Evolutionary conservation across 805 yeast genomes (phyloP).

Genomic region (Lipomyces kockii): DNA sequence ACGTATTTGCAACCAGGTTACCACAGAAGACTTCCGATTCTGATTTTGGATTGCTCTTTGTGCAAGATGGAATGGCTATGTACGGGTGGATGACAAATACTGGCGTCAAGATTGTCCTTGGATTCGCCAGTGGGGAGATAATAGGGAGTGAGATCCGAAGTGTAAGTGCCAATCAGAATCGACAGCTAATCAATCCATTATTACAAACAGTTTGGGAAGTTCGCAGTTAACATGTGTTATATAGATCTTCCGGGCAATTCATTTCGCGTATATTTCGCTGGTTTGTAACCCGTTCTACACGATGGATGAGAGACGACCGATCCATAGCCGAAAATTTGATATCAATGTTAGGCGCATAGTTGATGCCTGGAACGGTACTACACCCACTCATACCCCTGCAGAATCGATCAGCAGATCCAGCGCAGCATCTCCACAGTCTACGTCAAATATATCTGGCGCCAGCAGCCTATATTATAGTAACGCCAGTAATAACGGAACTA

Average conservation of each 20-base stretch:
- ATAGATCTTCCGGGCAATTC: conserved; percentile 51
- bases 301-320: conserved; percentile 41
- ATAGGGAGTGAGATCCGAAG: conserved; percentile 38
- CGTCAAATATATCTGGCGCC: not conserved
- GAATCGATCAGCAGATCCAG: not conserved
- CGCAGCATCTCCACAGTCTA: not conserved
- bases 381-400: not conserved
- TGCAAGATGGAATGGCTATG: conserved; percentile 68
- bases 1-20: conserved; percentile 61
- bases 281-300: conserved; percentile 68
- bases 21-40: conserved; percentile 50
- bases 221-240: not conserved
- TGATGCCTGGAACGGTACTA: conserved; percentile 37
- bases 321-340: conserved; percentile 30
- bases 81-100: conserved; percentile 72
- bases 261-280: conserved; percentile 58
- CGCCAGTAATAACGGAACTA: not conserved
- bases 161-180: conserved; percentile 31
- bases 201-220: not conserved
- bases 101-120: conserved; percentile 68
- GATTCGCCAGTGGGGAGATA: conserved; percentile 50
- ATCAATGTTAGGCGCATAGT: conserved; percentile 29
- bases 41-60: conserved; percentile 56
- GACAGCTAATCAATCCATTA: not conserved
- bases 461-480: conserved; percentile 1